Conservation (phyloP, 139 green algal genomes). For the Ettlia oleoabundans region DNA sequence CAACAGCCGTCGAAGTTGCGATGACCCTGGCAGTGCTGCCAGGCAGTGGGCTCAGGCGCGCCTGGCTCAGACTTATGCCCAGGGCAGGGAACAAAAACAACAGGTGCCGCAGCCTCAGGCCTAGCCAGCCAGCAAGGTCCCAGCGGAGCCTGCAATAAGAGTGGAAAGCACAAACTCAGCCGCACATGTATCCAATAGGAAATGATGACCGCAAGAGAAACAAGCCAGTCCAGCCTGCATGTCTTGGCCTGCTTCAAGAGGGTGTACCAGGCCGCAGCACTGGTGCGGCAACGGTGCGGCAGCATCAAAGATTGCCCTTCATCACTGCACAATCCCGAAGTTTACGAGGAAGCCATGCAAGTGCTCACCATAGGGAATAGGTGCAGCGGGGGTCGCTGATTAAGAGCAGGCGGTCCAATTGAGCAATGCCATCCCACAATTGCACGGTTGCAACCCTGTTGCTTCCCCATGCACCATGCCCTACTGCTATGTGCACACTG, state of each 20-base stretch:
- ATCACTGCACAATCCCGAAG: too few relatives aligned
- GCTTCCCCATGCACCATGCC: neutral
- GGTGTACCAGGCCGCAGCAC: too few relatives aligned
- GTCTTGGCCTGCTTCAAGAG: too few relatives aligned
- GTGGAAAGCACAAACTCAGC: neutral
- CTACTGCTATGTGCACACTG: neutral
- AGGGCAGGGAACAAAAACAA: neutral
- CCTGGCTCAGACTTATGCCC: neutral
- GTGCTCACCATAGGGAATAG: slow-evolving; percentile 2
- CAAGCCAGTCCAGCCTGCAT: too few relatives aligned
- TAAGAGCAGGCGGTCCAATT: neutral
- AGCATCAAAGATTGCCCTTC: too few relatives aligned
- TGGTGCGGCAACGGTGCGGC: too few relatives aligned
- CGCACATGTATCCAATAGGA: too few relatives aligned
- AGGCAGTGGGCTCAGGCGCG: slow-evolving; percentile 1
- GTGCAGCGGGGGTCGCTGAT: slow-evolving; percentile 21
- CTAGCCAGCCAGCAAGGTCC: slow-evolving; percentile 31
- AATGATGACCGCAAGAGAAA: too few relatives aligned
- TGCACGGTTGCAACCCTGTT: neutral
- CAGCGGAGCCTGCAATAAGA: slow-evolving; percentile 2
- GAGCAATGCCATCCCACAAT: slow-evolving; percentile 22
- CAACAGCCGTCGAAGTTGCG: neutral
- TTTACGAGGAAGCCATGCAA: too few relatives aligned
- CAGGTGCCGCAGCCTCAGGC: slow-evolving; percentile 23
- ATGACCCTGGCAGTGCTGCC: neutral